Evolutionary conservation across 495 filamentous ascomycete genomes (phyloP), one percentile per base, ranked within the genome.

Genomic region (Penicillium atrosanguineum): DNA sequence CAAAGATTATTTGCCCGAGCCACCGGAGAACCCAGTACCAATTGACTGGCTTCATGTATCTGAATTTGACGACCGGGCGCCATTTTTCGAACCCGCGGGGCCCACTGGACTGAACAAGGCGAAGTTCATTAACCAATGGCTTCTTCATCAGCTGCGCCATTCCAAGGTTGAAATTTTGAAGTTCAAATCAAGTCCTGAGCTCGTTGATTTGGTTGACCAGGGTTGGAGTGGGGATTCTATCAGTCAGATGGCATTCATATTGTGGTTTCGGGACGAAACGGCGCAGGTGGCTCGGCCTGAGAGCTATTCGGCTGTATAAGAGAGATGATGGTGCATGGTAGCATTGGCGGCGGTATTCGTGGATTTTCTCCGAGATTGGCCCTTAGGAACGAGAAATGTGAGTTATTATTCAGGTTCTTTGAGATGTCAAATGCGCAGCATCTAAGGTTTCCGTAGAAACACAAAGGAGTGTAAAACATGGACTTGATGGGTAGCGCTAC

Each of bases 111-210:
- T 63, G 18, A 51, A 57, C 16, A 55, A 59, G 6, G 29, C 46
- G 7, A 46, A 46, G 7, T 68, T 67, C 36, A 52, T 72, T 39
- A 66, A 67, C 37, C 57, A 57, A 40, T 71, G 71, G 68, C 60
- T 70, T 21, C 62, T 72, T 0, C 63, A 70, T 38, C 62, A 60
- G 18, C 50, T 74, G 11, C 56, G 63, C 14, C 62, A 60, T 21
- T 74, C 69, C 1, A 54, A 61, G 0, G 16, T 68, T 34, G 61
- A 70, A n/a, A 63, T 65, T 65, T 29, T 56, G 50, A 59, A 55
- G 8, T 56, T 68, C 5, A 65, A 69, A 21, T 61, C 61, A 16
- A 45, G 47, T 18, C 59, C 59, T 7, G 59, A 55, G 12, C 53
- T 69, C 12, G 38, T 61, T 6, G 39, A 49, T 8, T 34, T 69